phyloP scores from a whole-genome alignment of 75 land plant genomes.

The Chamaecyparis obtusa region DNA sequence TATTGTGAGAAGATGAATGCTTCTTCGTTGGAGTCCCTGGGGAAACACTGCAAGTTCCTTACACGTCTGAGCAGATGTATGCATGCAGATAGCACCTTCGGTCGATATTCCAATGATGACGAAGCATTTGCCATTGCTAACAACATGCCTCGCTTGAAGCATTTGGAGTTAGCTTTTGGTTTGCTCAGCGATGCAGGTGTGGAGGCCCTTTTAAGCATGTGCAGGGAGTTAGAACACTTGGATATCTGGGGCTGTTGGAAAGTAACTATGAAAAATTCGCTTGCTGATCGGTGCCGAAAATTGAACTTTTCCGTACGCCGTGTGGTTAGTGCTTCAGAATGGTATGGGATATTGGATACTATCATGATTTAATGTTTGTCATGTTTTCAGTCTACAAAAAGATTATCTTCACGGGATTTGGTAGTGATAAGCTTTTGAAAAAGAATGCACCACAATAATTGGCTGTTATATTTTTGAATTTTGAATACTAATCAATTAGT shows the following conservation, averaged over 20 bases:
- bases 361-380: no score
- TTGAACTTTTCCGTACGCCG: constrained; percentile 51
- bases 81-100: constrained; percentile 45
- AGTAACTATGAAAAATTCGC: constrained; percentile 47
- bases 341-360: no score
- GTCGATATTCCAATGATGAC: constrained; percentile 45
- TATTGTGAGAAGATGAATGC: constrained; percentile 53
- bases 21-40: constrained; percentile 57
- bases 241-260: constrained; percentile 83
- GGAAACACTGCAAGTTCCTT: constrained; percentile 57
- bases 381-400: no score
- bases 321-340: no score
- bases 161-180: constrained; percentile 66
- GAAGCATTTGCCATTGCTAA: constrained; percentile 74
- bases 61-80: constrained; percentile 40
- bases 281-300: constrained; percentile 24
- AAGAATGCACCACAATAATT: no score
- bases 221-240: constrained; percentile 55
- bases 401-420: no score
- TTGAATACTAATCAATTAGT: no score
- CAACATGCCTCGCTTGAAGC: constrained; percentile 71
- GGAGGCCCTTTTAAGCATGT: constrained; percentile 42
- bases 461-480: no score
- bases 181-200: constrained; percentile 46
- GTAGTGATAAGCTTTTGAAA: no score